Evolutionary conservation across 148 eudicot genomes (phyloP).

Genomic region (Camellia lanceoleosa): DNA sequence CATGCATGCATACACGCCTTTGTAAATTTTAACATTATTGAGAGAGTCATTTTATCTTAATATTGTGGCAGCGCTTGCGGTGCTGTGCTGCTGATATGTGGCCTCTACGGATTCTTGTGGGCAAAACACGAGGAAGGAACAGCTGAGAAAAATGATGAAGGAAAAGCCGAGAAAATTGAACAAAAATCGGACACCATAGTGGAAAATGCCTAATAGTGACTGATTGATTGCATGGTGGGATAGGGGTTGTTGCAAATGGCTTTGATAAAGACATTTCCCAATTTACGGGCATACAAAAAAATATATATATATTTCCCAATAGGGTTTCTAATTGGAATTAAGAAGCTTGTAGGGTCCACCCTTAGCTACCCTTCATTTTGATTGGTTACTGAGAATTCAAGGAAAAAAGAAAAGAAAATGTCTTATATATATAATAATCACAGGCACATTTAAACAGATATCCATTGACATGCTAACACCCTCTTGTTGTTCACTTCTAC

Average conservation of each 20-base stretch:
- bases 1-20: not conserved
- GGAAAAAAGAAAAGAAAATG: no score
- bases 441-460: no score
- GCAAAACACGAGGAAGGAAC: constrained; percentile 22
- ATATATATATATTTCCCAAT: not conserved
- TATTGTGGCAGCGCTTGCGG: constrained; percentile 27
- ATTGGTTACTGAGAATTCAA: no score
- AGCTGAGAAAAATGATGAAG: not conserved
- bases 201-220: constrained; percentile 6
- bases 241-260: not conserved
- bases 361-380: not conserved
- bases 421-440: no score
- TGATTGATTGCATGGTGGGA: no score
- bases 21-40: not conserved
- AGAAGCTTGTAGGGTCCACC: not conserved
- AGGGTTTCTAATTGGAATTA: not conserved
- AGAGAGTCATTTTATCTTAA: not conserved
- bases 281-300: not conserved
- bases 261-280: not conserved
- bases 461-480: no score
- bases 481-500: no score
- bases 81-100: constrained; percentile 24
- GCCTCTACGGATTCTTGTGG: constrained; percentile 26
- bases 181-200: not conserved
- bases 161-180: constrained; percentile 1